Base-by-base conservation (phyloP, 2,329 filamentous ascomycete genomes). In the Hypoxylon sp. region DNA sequence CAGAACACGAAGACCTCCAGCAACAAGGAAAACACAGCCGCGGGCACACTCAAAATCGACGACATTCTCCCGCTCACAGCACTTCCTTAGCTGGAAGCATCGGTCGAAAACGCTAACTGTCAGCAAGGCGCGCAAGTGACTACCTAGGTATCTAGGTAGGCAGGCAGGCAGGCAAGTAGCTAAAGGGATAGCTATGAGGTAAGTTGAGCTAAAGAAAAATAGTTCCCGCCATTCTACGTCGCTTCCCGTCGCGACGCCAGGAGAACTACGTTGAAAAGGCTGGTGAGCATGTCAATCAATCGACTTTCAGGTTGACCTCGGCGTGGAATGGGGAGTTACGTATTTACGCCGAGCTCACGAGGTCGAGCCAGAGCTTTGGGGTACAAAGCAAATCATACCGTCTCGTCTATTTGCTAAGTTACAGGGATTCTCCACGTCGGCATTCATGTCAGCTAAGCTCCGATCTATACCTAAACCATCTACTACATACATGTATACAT, bases 1-100 rank as follows among this genome's bases (percentile, higher is more conserved):
- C 89, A 91, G 76, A 90, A 91, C 46, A 82, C 79, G 65, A 84
- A 79, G 52, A 91, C 88, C 68, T 91, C 89, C 34, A 88, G 76
- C 36, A 91, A 76, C 80, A 91, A 84, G 68, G 83, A 83, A 80
- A 85, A 86, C 63, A 90, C 76, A 46, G 85, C 82, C 66, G 82
- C 72, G 50, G 82, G 76, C 66, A 84, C 77, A 46, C 65, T 69
- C 28, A 75, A 60, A 38, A 76, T 62, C 4, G 74, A 71, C 50
- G 67, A 69, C 75, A 76, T 76, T 41, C 57, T 72, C 19, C 30
- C 30, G 23, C 48, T 28, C 38, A 61, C 21, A 45, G 45, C 60
- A 49, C 17, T 34, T 21, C 25, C 32, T 60, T n/a, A 51, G 57
- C 32, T 50, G 63, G 60, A 65, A 72, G 41, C 63, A 67, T 65